These are phyloP conservation scores for Vigna reflexopilosa DNA, from an alignment of 306 rosid genomes.

Conservation along the genomic window DNA sequence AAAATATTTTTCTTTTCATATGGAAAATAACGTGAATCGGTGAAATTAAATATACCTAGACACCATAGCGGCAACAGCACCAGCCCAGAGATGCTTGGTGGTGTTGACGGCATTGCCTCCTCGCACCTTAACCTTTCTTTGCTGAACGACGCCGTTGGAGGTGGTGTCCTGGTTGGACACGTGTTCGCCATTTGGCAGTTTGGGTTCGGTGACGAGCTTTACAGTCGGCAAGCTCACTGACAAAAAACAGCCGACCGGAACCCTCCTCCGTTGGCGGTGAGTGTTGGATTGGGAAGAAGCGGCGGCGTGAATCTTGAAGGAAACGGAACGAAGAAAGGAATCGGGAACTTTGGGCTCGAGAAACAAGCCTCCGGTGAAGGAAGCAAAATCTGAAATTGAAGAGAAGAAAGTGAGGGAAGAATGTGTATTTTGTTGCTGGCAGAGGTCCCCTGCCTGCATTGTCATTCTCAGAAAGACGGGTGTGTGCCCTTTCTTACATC, in stretches of 20 bases:
- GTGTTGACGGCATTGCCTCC: slow-evolving; percentile 74
- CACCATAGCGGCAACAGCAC: slow-evolving; percentile 99
- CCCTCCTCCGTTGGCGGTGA: slow-evolving; percentile 41
- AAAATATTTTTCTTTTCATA: too few relatives aligned
- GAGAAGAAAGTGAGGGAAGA: slow-evolving; percentile 40
- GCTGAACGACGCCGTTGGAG: slow-evolving; percentile 39
- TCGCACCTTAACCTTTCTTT: slow-evolving; percentile 52
- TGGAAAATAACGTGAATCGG: neutral
- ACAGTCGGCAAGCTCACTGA: slow-evolving; percentile 71
- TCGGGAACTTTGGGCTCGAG: slow-evolving; percentile 67
- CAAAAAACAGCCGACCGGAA: slow-evolving; percentile 56
- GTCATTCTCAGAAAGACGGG: slow-evolving; percentile 10
- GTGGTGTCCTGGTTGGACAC: slow-evolving; percentile 48
- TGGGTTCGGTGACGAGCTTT: slow-evolving; percentile 56
- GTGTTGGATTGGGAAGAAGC: slow-evolving; percentile 35
- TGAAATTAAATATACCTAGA: slow-evolving; percentile 65
- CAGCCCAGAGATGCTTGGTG: slow-evolving; percentile 94
- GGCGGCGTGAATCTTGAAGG: slow-evolving; percentile 37
- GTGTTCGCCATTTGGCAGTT: slow-evolving; percentile 60
- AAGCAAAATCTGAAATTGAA: slow-evolving; percentile 37
- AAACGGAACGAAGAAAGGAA: slow-evolving; percentile 57
- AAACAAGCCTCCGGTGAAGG: slow-evolving; percentile 68
- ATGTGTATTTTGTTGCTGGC: slow-evolving; percentile 40
- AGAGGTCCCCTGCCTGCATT: slow-evolving; percentile 54
- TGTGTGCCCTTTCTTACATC: neutral